A percentile compares a stretch with the other conserved stretches of the same genome.
Evolutionary conservation across 257 asterid genomes (phyloP).

Genomic region (Eucommia ulmoides): DNA sequence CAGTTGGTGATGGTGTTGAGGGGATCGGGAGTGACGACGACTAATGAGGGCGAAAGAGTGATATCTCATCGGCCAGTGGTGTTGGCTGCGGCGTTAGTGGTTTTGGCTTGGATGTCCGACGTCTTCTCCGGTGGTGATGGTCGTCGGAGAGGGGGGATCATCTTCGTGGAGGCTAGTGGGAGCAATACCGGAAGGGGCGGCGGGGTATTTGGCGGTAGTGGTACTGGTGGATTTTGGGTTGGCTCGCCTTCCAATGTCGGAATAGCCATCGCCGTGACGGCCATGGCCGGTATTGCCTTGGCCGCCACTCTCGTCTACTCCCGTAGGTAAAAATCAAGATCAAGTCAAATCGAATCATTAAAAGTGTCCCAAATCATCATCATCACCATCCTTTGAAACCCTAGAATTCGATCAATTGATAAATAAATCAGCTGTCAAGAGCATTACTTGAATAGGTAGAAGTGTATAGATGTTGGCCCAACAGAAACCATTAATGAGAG

Average conservation of each 20-base stretch:
- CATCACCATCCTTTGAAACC: conserved; percentile 11
- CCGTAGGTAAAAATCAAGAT: conserved; percentile 36
- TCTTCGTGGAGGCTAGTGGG: conserved; percentile 37
- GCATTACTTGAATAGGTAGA: too few species aligned
- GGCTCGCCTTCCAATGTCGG: conserved; percentile 46
- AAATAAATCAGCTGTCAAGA: too few species aligned
- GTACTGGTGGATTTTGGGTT: conserved; percentile 16
- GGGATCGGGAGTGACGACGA: conserved; percentile 30
- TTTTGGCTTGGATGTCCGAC: conserved; percentile 26
- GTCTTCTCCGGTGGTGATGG: conserved; percentile 48
- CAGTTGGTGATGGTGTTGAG: conserved; percentile 37
- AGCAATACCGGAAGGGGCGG: conserved; percentile 18
- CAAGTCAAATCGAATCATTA: not conserved
- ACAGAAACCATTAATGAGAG: conserved; percentile 52
- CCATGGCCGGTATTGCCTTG: conserved; percentile 69
- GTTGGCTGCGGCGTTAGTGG: conserved; percentile 14
- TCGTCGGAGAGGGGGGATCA: conserved; percentile 26
- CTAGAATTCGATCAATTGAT: not conserved
- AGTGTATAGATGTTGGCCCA: conserved; percentile 41
- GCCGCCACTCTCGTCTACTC: conserved; percentile 62
- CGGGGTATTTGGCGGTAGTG: conserved; percentile 25
- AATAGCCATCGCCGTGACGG: conserved; percentile 56
- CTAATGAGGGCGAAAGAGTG: conserved; percentile 14
- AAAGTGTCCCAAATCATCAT: not conserved
- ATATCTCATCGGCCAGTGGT: conserved; percentile 15